phyloP scores from a whole-genome alignment of 768 basidiomycete species.

The Collybiopsis luxurians region DNA sequence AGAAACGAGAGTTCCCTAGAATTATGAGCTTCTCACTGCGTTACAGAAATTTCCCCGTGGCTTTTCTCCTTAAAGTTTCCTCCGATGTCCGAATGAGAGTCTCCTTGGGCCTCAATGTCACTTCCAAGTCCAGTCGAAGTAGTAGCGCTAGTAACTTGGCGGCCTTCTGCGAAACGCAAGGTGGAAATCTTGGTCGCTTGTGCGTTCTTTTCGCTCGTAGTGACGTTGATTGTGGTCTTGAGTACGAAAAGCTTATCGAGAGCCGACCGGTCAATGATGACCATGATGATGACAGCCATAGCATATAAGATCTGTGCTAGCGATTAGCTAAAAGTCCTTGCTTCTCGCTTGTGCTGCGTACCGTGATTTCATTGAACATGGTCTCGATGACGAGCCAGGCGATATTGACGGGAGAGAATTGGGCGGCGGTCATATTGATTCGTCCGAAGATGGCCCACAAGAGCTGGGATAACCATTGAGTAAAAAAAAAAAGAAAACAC shows the following conservation, averaged over 20 bases:
- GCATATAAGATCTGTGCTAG: constrained; percentile 1
- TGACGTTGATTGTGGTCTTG: background rate
- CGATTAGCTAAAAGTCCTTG: too few species aligned
- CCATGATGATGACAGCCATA: constrained; percentile 1
- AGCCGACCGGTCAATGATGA: background rate
- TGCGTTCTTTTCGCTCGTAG: background rate
- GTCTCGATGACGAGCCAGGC: constrained; percentile 1
- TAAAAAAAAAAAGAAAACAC: background rate
- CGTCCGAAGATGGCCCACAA: constrained; percentile 1
- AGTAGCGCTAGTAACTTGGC: background rate
- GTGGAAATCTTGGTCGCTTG: background rate
- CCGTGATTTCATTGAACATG: constrained; percentile 1
- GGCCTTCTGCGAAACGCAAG: background rate
- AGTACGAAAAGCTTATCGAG: constrained; percentile 1
- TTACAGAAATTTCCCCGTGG: too few species aligned
- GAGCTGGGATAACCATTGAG: background rate
- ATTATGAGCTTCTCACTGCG: too few species aligned
- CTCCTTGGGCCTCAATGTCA: background rate
- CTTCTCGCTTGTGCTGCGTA: background rate
- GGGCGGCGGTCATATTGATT: background rate
- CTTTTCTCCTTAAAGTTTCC: too few species aligned
- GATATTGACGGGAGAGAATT: constrained; percentile 2
- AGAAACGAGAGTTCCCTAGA: too few species aligned
- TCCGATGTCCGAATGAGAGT: background rate
- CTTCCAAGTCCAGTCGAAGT: background rate